Evolutionary conservation across 2,329 filamentous ascomycete genomes (phyloP).

Genomic region (Colletotrichum noveboracense): DNA sequence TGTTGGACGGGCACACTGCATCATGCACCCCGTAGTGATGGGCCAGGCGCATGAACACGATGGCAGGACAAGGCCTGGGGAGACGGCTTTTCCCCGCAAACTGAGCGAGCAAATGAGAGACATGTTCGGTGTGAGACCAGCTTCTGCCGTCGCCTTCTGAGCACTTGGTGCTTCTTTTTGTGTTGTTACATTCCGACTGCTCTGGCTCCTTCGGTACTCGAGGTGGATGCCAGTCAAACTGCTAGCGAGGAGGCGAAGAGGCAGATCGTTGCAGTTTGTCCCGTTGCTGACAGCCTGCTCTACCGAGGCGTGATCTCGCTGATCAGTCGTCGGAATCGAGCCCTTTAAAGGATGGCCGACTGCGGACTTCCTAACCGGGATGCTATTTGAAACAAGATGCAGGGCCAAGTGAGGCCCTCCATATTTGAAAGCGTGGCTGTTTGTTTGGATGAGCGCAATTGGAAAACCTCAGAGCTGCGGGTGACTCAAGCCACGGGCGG

Average conservation of each 20-base stretch:
- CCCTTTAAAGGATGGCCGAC: background rate
- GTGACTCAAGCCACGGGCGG: constrained; percentile 2
- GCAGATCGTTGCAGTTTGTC: background rate
- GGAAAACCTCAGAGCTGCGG: background rate
- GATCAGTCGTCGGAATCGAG: background rate
- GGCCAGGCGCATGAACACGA: background rate
- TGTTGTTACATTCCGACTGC: background rate
- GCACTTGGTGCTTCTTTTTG: background rate
- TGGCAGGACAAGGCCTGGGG: background rate
- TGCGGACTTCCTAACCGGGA: background rate
- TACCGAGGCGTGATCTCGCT: background rate
- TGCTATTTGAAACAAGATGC: background rate
- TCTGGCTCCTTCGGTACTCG: background rate
- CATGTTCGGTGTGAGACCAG: background rate
- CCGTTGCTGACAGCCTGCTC: background rate
- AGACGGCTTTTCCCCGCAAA: background rate
- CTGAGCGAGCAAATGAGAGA: background rate
- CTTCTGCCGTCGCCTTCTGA: background rate
- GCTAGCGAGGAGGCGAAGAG: background rate
- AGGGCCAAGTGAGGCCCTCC: background rate
- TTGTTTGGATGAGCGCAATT: background rate
- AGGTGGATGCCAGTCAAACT: background rate
- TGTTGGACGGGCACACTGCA: background rate
- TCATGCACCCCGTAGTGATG: constrained; percentile 11
- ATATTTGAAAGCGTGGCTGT: background rate